Evolutionary conservation across 1,284 basidiomycete species (phyloP).

Genomic region (Apiotrichum brassicae): DNA sequence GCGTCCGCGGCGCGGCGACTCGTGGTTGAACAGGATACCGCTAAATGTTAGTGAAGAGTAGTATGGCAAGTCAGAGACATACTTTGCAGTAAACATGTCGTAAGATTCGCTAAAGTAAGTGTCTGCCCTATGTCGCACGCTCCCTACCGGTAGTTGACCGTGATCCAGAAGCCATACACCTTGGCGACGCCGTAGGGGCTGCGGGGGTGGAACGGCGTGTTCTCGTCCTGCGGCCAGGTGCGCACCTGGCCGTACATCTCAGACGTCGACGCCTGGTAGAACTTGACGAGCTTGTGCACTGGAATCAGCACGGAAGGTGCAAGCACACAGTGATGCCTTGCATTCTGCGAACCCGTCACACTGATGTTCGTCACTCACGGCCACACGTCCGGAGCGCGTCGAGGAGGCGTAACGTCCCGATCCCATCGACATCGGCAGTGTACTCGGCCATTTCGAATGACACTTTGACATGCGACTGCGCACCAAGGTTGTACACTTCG

Average conservation of each 20-base stretch:
- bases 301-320: background rate
- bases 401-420: constrained; percentile 82
- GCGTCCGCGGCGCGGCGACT: constrained; percentile 79
- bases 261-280: constrained; percentile 75
- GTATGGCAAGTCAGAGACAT: background rate
- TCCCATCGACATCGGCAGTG: constrained; percentile 85
- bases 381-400: constrained; percentile 90
- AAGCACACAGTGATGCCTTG: background rate
- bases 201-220: constrained; percentile 87
- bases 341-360: too few relatives aligned
- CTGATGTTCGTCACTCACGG: constrained; percentile 60
- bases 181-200: constrained; percentile 88
- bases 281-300: constrained; percentile 30
- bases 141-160: constrained; percentile 21
- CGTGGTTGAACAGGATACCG: constrained; percentile 88
- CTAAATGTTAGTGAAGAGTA: constrained; percentile 49
- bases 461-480: constrained; percentile 94
- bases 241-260: constrained; percentile 90
- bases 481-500: constrained; percentile 90
- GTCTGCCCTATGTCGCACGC: background rate
- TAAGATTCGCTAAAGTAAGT: constrained; percentile 66
- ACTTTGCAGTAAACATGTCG: constrained; percentile 66
- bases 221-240: constrained; percentile 83
- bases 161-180: constrained; percentile 51
- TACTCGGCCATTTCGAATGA: constrained; percentile 97